phyloP scores from a whole-genome alignment of 805 yeast genomes.

The Starmerella davenportii region DNA sequence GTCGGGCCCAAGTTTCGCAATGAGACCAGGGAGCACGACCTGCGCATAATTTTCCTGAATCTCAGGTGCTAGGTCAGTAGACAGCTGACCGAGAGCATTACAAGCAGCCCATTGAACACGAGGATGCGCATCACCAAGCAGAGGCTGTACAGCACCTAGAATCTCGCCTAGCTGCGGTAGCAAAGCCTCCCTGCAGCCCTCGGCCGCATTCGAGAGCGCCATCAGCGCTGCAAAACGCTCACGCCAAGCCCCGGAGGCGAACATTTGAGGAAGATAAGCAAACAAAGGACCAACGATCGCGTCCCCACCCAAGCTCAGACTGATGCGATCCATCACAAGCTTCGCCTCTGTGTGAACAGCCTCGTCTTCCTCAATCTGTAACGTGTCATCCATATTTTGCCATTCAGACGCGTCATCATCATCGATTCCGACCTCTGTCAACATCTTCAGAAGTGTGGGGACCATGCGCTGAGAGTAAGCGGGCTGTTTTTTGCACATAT shows the following conservation, averaged over 20 bases:
- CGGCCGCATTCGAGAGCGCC: conserved; percentile 94
- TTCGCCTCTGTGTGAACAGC: conserved; percentile 80
- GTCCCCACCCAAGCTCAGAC: conserved; percentile 68
- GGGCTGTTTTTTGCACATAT: conserved; percentile 74
- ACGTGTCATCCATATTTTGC: conserved; percentile 61
- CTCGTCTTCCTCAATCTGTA: conserved; percentile 67
- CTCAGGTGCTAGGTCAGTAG: conserved; percentile 84
- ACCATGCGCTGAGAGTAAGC: conserved; percentile 57
- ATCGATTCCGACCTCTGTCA: conserved; percentile 81
- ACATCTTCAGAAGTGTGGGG: conserved; percentile 54
- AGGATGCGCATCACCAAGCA: conserved; percentile 71
- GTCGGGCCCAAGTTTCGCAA: conserved; percentile 53
- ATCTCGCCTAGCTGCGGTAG: conserved; percentile 65
- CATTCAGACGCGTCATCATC: conserved; percentile 82
- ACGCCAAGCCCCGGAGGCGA: conserved; percentile 64
- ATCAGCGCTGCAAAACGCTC: conserved; percentile 91
- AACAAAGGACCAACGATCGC: conserved; percentile 72
- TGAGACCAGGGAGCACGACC: conserved; percentile 70
- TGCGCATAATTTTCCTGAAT: conserved; percentile 70
- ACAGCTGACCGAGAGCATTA: conserved; percentile 90
- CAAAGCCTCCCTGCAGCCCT: conserved; percentile 84
- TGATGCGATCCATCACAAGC: conserved; percentile 81
- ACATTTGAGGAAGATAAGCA: conserved; percentile 71
- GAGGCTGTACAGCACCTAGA: conserved; percentile 68
- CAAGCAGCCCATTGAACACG: conserved; percentile 96